phyloP scores from a whole-genome alignment of 805 yeast species.

The Kluyveromyces starmeri region DNA sequence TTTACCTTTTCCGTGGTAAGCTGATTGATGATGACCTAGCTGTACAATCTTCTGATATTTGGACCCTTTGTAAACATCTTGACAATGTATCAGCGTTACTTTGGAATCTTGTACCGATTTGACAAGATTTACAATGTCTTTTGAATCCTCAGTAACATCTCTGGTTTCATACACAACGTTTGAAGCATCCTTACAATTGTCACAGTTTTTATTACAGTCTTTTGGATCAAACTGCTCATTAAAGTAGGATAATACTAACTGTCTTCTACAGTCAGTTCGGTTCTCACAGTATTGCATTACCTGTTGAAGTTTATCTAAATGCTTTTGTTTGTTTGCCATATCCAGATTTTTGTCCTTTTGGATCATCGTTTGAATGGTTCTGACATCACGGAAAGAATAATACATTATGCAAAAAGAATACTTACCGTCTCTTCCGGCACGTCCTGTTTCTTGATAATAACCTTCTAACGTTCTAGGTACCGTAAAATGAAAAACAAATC shows the following conservation, averaged over 20 bases:
- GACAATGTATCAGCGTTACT: conserved; percentile 72
- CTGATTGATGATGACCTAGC: conserved; percentile 50
- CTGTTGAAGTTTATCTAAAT: conserved; percentile 64
- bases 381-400: conserved; percentile 72
- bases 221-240: conserved; percentile 68
- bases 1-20: conserved; percentile 67
- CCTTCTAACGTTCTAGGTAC: conserved; percentile 90
- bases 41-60: conserved; percentile 49
- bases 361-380: conserved; percentile 67
- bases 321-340: conserved; percentile 59
- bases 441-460: conserved; percentile 95
- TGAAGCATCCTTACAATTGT: conserved; percentile 56
- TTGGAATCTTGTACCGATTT: conserved; percentile 43
- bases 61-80: conserved; percentile 75
- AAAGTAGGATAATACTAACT: conserved; percentile 83
- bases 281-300: conserved; percentile 91
- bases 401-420: conserved; percentile 76
- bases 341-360: conserved; percentile 64
- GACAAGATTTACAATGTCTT: conserved; percentile 51
- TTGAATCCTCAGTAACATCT: conserved; percentile 64
- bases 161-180: conserved; percentile 37
- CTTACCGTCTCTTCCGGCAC: conserved; percentile 95
- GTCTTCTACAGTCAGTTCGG: conserved; percentile 79
- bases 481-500: conserved; percentile 83
- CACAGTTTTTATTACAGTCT: conserved; percentile 68